Base-by-base conservation (phyloP, 345 rosid genomes). In the Populus alba region DNA sequence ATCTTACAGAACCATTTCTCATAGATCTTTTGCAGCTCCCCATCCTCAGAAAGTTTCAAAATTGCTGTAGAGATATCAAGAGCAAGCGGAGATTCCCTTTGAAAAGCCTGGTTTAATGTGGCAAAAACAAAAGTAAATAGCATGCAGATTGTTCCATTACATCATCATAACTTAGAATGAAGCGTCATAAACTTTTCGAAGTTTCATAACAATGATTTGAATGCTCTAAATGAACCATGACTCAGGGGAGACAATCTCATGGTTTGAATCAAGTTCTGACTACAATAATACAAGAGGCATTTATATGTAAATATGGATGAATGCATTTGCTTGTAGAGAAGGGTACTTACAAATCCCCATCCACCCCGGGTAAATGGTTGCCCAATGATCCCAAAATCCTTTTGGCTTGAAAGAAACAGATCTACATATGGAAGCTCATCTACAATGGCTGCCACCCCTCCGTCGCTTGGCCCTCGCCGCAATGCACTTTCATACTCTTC, bases 301-400 rank as follows among this genome's bases (percentile, higher is more conserved):
- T 33, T 33, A 41, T 33, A 41, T 70, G 65, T 53, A 27, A 4
- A 10, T 2, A 25, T 57, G 37, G 5, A 68, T 43, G 70, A 63
- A 79, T 61, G 55, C 69, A 72, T 45, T 75, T 68, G 43, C 66
- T 69, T 53, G 78, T 55, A 55, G 53, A 66, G 61, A 27, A 74
- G 81, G 43, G 68, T 72, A 89, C 99, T 92, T 88, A 95, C 99
- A 45, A 95, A 95, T 83, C 99, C 99, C 98, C 98, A 95, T 75
- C 98, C 99, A 55, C 87, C 86, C 75, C 75, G 88, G 76, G 92
- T 93, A 84, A 95, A 95, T 47, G 85, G 87, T 77, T 85, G 91
- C 76, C 99, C 99, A 12, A 92, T 80, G 67, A 92, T 91, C 69
- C 92, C 92, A 74, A 90, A 93, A 43, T 90, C 89, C 1, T 81